Evolutionary conservation across 2,329 filamentous ascomycete species (phyloP), one percentile per base, ranked within the genome.

Genomic region (Fusarium austroafricanum): DNA sequence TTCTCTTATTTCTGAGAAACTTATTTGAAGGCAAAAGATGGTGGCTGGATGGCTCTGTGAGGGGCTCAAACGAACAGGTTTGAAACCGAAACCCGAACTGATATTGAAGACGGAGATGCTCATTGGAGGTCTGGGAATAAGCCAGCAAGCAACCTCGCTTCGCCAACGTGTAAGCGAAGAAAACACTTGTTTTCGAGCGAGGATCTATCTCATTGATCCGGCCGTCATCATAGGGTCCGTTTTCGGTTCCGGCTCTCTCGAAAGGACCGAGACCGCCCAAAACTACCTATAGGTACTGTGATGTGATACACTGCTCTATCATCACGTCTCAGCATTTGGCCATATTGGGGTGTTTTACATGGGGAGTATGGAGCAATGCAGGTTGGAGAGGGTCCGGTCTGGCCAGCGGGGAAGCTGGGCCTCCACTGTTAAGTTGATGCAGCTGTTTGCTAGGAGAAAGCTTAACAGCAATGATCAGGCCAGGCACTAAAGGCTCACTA

Each of bases 371-470:
- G 39, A 60, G 40, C 31, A 42, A 63, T 67, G 62, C 47, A 67
- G 46, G 33, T 58, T 45, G 56, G 26, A 63, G 44, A 67, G 61
- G 66, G 53, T 55, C 66, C 52, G 56, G 61, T 26, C 39, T 53
- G 52, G 52, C 44, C 59, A 68, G 67, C 67, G 67, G 67, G 67
- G 67, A 67, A 70, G 53, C 61, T 63, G 46, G 57, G 45, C 42
- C 49, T 70, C 67, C 64, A 71, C 66, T 69, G 66, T 69, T 69
- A 69, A 70, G 66, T 29, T 35, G 3, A 39, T 26, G 43, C 49
- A 38, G 55, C 52, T 37, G 26, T 63, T 58, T 29, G 28, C 23
- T 39, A 37, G 43, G 55, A 2, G 44, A 21, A 20, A 33, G 49
- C 66, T 59, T 69, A 69, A 69, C 66, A 68, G 29, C 45, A 35